phyloP scores from a whole-genome alignment of 768 basidiomycete genomes.

The Strobilomyces dryophilus region DNA sequence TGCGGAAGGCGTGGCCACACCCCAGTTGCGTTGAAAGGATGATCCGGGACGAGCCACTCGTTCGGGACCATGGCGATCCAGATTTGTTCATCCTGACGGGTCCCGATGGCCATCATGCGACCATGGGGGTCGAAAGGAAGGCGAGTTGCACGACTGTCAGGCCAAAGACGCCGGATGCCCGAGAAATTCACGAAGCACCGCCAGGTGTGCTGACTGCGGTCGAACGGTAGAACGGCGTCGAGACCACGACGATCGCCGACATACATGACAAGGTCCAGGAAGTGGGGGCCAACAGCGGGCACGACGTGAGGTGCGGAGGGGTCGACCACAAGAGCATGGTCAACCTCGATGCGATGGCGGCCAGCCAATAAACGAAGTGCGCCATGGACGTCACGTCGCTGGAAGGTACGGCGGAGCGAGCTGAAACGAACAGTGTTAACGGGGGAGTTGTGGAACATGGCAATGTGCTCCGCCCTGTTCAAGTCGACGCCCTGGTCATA shows the following conservation, averaged over 20 bases:
- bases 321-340: not conserved
- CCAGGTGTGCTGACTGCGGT: not conserved
- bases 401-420: too few relatives aligned
- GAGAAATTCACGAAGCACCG: not conserved
- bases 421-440: not conserved
- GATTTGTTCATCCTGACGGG: not conserved
- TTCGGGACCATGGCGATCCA: not conserved
- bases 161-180: not conserved
- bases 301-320: rapidly evolving
- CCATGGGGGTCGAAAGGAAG: not conserved
- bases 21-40: not conserved
- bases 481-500: not conserved
- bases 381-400: too few relatives aligned
- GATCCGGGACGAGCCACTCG: not conserved
- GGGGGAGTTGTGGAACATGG: not conserved
- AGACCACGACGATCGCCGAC: not conserved
- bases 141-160: not conserved
- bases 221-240: not conserved
- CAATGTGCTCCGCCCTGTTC: not conserved
- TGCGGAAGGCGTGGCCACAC: not conserved
- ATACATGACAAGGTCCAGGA: slow-evolving; percentile 2
- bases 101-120: not conserved
- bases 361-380: not conserved
- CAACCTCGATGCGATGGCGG: not conserved
- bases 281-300: not conserved